Evolutionary conservation across 331 rosid genomes (phyloP).

Genomic region (Malus hybrid): DNA sequence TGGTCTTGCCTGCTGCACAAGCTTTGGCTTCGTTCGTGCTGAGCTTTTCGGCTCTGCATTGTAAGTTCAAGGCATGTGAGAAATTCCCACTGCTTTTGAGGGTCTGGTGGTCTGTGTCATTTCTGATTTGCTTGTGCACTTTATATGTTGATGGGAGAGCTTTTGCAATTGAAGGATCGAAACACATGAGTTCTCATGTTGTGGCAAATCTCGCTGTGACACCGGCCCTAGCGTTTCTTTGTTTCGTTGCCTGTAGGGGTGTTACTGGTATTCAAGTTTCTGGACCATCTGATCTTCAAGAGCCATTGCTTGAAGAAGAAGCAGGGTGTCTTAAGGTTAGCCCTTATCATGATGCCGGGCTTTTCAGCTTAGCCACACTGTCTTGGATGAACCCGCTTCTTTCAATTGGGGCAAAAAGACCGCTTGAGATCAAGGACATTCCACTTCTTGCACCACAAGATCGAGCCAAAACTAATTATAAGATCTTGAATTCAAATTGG

Average conservation of each 20-base stretch:
- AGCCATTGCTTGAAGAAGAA: conserved; percentile 83
- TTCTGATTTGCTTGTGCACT: conserved; percentile 53
- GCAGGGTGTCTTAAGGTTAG: conserved; percentile 80
- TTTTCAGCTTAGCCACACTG: conserved; percentile 70
- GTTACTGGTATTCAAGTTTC: conserved; percentile 54
- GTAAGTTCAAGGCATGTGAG: conserved; percentile 60
- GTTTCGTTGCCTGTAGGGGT: conserved; percentile 62
- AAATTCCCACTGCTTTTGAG: conserved; percentile 69
- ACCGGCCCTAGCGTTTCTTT: conserved; percentile 70
- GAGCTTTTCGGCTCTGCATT: conserved; percentile 61
- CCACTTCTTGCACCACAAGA: conserved; percentile 89
- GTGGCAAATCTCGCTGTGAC: conserved; percentile 66
- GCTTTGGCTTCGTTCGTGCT: conserved; percentile 64
- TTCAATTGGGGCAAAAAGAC: conserved; percentile 83
- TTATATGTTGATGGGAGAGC: conserved; percentile 73
- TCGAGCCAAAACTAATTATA: conserved; percentile 74
- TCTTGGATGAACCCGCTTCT: conserved; percentile 87
- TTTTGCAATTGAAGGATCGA: conserved; percentile 42
- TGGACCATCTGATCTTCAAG: conserved; percentile 50
- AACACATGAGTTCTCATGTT: conserved; percentile 36
- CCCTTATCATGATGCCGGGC: conserved; percentile 77
- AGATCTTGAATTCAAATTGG: conserved; percentile 76
- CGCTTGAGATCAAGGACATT: conserved; percentile 95
- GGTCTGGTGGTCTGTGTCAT: conserved; percentile 79
- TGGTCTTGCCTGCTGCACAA: conserved; percentile 55